A percentile compares a stretch with the other conserved stretches of the same genome.
Conservation (phyloP, 1,284 basidiomycete genomes). For the Tremellales sp. region DNA sequence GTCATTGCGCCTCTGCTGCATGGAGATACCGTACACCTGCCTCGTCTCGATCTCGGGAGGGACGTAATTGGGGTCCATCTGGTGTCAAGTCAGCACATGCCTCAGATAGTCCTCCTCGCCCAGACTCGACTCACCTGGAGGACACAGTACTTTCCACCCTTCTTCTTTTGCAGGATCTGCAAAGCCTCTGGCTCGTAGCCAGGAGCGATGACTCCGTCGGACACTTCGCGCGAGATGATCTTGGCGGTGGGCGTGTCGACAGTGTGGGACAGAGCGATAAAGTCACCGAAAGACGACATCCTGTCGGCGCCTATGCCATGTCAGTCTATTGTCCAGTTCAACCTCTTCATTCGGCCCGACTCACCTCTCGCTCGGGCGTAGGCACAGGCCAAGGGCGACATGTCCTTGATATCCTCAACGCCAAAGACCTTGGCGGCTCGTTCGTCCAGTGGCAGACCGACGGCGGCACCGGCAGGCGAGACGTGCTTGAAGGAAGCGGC, state of each 20-base stretch:
- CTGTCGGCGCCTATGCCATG: slow-evolving; percentile 81
- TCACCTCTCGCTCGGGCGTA: slow-evolving; percentile 91
- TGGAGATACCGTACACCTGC: slow-evolving; percentile 87
- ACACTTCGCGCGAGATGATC: slow-evolving; percentile 96
- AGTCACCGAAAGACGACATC: slow-evolving; percentile 99
- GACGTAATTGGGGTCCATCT: slow-evolving; percentile 80
- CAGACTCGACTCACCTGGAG: slow-evolving; percentile 69
- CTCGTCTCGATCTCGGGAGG: slow-evolving; percentile 81
- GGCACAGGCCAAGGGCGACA: slow-evolving; percentile 85
- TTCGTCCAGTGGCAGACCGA: slow-evolving; percentile 77
- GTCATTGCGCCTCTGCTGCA: slow-evolving; percentile 91
- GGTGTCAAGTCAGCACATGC: slow-evolving; percentile 5
- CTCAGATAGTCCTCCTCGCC: not conserved
- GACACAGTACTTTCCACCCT: slow-evolving; percentile 98
- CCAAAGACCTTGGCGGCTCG: slow-evolving; percentile 93
- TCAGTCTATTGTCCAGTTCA: not conserved
- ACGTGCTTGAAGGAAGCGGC: slow-evolving; percentile 99
- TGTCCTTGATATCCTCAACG: slow-evolving; percentile 84
- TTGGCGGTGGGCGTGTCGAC: slow-evolving; percentile 92
- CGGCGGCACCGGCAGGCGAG: slow-evolving; percentile 93
- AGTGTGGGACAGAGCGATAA: slow-evolving; percentile 88
- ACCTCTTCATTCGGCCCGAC: slow-evolving; percentile 20
- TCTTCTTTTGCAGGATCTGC: slow-evolving; percentile 91
- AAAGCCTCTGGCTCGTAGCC: slow-evolving; percentile 85
- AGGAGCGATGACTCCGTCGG: slow-evolving; percentile 95